Evolutionary conservation across 208 protist genomes (phyloP).

Genomic region (Wallacemonas rigidus): DNA sequence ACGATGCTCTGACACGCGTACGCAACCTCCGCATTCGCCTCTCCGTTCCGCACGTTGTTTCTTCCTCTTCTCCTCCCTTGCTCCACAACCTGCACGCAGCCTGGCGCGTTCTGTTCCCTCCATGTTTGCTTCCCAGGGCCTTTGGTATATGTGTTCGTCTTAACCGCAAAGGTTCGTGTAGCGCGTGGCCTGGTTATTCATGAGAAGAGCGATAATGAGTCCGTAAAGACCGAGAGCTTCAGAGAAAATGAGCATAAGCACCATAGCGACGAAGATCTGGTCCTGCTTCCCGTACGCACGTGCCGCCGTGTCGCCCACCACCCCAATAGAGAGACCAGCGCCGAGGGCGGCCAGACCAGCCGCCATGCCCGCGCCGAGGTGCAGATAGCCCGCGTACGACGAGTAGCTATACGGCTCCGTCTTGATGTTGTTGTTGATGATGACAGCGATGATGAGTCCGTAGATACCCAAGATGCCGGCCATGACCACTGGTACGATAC

Average conservation of each 20-base stretch:
- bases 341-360: constrained; percentile 95
- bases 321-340: constrained; percentile 98
- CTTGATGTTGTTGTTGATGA: constrained; percentile 95
- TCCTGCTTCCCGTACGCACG: constrained; percentile 95
- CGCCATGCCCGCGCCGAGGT: constrained; percentile 97
- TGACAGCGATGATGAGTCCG: constrained; percentile 99
- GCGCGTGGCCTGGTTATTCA: constrained; percentile 91
- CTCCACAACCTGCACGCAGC: not conserved
- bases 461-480: constrained; percentile 99
- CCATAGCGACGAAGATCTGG: constrained; percentile 99
- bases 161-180: constrained; percentile 68
- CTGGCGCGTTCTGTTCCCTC: too few species aligned
- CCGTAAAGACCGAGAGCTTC: constrained; percentile 99
- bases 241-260: constrained; percentile 99
- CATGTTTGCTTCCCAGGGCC: too few species aligned
- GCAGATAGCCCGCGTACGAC: constrained; percentile 89
- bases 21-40: too few species aligned
- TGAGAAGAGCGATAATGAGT: constrained; percentile 98
- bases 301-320: constrained; percentile 97
- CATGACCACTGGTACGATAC: constrained; percentile 94
- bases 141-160: not conserved
- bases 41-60: not conserved
- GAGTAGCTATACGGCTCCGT: constrained; percentile 78
- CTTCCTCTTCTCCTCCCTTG: not conserved
- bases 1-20: too few species aligned